Conservation (phyloP, 2,329 filamentous ascomycete species). For the Talaromyces atroroseus region DNA sequence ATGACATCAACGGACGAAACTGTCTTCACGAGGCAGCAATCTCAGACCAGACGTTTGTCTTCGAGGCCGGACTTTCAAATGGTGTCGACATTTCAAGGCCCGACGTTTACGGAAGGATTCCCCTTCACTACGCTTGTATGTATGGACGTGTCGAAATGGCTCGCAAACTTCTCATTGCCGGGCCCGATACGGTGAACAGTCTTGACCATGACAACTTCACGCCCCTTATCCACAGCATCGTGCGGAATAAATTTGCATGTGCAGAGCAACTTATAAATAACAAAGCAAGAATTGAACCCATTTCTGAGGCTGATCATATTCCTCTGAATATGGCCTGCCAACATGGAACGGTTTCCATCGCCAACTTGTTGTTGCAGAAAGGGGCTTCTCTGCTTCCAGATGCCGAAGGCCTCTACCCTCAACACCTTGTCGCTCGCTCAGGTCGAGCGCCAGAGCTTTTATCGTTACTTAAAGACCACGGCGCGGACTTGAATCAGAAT, state of each 20-base stretch:
- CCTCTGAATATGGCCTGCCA: slow-evolving; percentile 93
- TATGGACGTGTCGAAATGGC: slow-evolving; percentile 85
- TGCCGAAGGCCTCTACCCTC: slow-evolving; percentile 93
- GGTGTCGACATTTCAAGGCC: slow-evolving; percentile 72
- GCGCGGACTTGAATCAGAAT: slow-evolving; percentile 82
- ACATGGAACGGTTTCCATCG: slow-evolving; percentile 78
- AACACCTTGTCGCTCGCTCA: slow-evolving; percentile 88
- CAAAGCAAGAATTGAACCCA: slow-evolving; percentile 79
- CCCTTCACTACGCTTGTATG: slow-evolving; percentile 93
- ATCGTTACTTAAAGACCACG: slow-evolving; percentile 73
- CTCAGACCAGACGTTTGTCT: slow-evolving; percentile 74
- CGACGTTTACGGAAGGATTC: slow-evolving; percentile 90
- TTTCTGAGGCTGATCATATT: slow-evolving; percentile 83
- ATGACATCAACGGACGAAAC: slow-evolving; percentile 96
- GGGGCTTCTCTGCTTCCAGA: slow-evolving; percentile 82
- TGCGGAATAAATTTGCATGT: slow-evolving; percentile 75
- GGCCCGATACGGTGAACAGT: slow-evolving; percentile 70
- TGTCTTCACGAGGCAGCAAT: slow-evolving; percentile 96
- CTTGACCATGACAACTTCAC: slow-evolving; percentile 98
- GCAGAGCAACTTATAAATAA: slow-evolving; percentile 70
- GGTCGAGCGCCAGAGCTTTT: slow-evolving; percentile 75
- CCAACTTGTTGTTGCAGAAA: slow-evolving; percentile 75
- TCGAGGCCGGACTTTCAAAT: slow-evolving; percentile 67
- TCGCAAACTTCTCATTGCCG: slow-evolving; percentile 62
- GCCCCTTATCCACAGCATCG: slow-evolving; percentile 88